A percentile compares a stretch with the other conserved stretches of the same genome.
These are phyloP conservation scores for Tetratostichococcus sp. DNA, from an alignment of 139 green algal genomes.

Conservation along the genomic window DNA sequence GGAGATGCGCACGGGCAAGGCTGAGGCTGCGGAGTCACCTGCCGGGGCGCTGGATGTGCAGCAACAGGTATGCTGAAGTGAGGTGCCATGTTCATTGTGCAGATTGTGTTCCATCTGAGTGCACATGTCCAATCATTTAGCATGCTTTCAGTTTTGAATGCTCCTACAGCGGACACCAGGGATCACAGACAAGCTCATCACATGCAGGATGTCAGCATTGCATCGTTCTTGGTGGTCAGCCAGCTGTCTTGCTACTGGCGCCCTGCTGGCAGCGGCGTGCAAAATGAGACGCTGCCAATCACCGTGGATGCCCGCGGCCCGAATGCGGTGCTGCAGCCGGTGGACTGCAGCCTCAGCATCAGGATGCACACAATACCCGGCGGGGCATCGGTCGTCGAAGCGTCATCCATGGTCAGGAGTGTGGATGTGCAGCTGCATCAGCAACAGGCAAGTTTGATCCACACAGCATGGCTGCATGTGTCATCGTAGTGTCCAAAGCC, in stretches of 20 bases:
- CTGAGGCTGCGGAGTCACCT: neutral
- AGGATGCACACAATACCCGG: neutral
- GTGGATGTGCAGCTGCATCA: slow-evolving; percentile 11
- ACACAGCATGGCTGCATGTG: too few species aligned
- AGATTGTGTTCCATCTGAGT: too few species aligned
- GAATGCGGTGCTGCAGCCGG: neutral
- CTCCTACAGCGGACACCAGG: too few species aligned
- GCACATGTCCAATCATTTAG: too few species aligned
- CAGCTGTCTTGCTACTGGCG: neutral
- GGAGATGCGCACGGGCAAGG: slow-evolving; percentile 15
- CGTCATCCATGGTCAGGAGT: neutral
- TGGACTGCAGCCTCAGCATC: slow-evolving; percentile 1
- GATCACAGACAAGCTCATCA: too few species aligned
- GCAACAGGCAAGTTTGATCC: neutral
- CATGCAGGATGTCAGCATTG: neutral
- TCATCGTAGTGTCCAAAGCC: too few species aligned
- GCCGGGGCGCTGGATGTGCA: too few species aligned
- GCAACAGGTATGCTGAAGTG: too few species aligned
- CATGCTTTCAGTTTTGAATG: too few species aligned
- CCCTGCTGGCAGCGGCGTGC: neutral
- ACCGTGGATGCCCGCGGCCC: neutral
- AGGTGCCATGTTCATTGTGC: too few species aligned
- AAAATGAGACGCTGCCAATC: neutral
- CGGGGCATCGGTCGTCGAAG: slow-evolving; percentile 1
- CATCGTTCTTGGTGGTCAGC: neutral